A percentile compares a stretch with the other conserved stretches of the same genome.
Evolutionary conservation across 108 stramenopile genomes (phyloP).

Genomic region (Cyclostephanos tholiformis): DNA sequence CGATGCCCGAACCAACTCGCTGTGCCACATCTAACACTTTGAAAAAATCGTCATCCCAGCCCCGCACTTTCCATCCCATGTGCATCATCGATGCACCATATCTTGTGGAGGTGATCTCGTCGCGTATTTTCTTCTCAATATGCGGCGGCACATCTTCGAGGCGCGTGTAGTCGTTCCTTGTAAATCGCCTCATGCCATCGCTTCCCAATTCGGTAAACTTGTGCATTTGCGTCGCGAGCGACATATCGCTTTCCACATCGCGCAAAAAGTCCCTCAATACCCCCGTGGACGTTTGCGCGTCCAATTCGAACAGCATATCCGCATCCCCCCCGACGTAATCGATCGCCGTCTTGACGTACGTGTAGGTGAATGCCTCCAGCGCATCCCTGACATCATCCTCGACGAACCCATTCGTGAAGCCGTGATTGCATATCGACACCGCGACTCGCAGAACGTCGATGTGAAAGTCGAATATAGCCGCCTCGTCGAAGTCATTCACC

Average conservation of each 20-base stretch:
- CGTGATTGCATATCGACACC: conserved; percentile 61
- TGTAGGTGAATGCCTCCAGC: conserved; percentile 52
- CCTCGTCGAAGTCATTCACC: conserved; percentile 76
- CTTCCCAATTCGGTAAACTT: conserved; percentile 54
- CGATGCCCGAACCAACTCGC: conserved; percentile 61
- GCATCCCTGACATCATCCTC: conserved; percentile 31
- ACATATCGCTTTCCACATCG: conserved; percentile 34
- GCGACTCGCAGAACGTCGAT: conserved; percentile 64
- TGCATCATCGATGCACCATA: conserved; percentile 71
- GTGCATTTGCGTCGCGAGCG: conserved; percentile 41
- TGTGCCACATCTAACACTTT: conserved; percentile 59
- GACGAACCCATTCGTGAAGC: conserved; percentile 52
- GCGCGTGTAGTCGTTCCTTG: conserved; percentile 34
- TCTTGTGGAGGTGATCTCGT: conserved; percentile 47
- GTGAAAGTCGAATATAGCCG: conserved; percentile 71
- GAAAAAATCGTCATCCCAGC: conserved; percentile 56
- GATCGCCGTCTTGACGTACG: conserved; percentile 53
- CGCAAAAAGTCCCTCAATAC: conserved; percentile 49
- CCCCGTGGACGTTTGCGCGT: conserved; percentile 46
- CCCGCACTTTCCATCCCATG: conserved; percentile 62
- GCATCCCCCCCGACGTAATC: conserved; percentile 59
- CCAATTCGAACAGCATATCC: conserved; percentile 53
- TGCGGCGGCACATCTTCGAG: conserved; percentile 46
- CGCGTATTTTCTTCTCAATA: conserved; percentile 42
- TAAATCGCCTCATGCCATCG: conserved; percentile 38